Evolutionary conservation across 2,329 filamentous ascomycete species (phyloP).

Genomic region (Aspergillus terreus): DNA sequence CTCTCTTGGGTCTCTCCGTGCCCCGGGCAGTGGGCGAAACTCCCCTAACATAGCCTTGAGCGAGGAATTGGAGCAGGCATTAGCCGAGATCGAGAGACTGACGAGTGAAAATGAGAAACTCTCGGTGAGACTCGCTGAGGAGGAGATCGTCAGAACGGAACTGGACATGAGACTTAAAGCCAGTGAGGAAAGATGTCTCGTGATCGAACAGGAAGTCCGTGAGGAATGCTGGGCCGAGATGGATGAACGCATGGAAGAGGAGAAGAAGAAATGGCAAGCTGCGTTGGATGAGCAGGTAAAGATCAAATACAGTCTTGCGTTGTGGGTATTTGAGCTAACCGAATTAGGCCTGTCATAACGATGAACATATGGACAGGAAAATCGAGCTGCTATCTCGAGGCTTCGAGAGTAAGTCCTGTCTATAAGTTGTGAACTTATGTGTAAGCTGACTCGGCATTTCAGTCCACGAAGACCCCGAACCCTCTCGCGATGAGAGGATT

Average conservation of each 20-base stretch:
- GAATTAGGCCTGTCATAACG: conserved; percentile 59
- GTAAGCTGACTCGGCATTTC: conserved; percentile 16
- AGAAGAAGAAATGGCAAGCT: conserved; percentile 76
- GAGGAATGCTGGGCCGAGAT: conserved; percentile 88
- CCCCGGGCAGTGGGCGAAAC: conserved; percentile 37
- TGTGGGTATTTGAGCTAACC: conserved; percentile 9
- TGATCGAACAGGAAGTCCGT: conserved; percentile 77
- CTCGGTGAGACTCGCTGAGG: conserved; percentile 64
- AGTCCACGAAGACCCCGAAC: conserved; percentile 48
- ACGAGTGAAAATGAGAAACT: conserved; percentile 73
- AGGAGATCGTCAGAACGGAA: conserved; percentile 65
- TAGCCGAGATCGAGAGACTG: conserved; percentile 76
- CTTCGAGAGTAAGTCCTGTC: conserved; percentile 39
- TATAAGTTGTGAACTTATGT: not conserved
- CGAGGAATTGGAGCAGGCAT: conserved; percentile 76
- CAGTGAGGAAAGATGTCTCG: conserved; percentile 61
- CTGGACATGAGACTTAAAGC: conserved; percentile 70
- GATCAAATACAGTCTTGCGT: not conserved
- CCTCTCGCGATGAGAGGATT: conserved; percentile 54
- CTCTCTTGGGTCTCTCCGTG: conserved; percentile 30
- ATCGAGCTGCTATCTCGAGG: conserved; percentile 66
- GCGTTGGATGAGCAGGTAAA: conserved; percentile 69
- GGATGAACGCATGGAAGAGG: conserved; percentile 69
- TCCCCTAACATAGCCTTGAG: conserved; percentile 39
- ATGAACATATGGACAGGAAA: conserved; percentile 86